These are phyloP conservation scores for Chlorella sp. DNA, from an alignment of 139 green algal genomes.

Conservation along the genomic window DNA sequence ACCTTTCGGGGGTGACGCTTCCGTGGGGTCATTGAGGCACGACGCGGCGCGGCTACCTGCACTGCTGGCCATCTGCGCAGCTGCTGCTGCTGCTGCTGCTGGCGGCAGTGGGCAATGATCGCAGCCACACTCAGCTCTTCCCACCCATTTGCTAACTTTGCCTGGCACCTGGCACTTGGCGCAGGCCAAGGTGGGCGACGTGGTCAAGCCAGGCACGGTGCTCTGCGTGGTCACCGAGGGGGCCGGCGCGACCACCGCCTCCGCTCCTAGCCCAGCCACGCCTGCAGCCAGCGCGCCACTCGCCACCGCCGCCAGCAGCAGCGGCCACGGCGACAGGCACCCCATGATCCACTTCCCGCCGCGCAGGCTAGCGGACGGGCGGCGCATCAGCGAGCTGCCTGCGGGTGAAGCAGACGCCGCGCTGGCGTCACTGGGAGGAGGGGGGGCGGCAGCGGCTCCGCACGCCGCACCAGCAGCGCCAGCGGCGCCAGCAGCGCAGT, in stretches of 20 bases:
- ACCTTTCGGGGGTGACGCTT: too few relatives aligned
- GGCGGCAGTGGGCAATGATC: too few relatives aligned
- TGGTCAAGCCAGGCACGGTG: constrained; percentile 7
- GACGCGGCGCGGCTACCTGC: too few relatives aligned
- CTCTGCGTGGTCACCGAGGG: neutral
- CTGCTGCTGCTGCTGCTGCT: too few relatives aligned
- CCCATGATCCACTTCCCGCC: constrained; percentile 32
- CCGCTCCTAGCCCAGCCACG: neutral
- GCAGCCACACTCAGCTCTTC: neutral
- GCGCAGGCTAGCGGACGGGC: constrained; percentile 14
- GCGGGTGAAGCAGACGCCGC: constrained; percentile 17
- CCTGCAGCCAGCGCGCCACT: neutral
- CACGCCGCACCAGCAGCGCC: neutral
- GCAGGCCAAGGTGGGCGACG: constrained; percentile 11
- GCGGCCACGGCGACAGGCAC: neutral
- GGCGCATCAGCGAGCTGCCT: constrained; percentile 32
- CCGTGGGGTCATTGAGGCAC: too few relatives aligned
- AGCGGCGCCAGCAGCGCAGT: neutral
- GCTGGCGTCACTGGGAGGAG: neutral
- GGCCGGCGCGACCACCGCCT: too few relatives aligned
- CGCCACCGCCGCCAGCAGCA: neutral
- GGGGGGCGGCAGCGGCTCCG: neutral
- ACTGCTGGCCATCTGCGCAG: too few relatives aligned
- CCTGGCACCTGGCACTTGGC: neutral
- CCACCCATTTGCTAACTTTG: neutral